Evolutionary conservation across 495 filamentous ascomycete species (phyloP).

Genomic region (Neurospora sp.): DNA sequence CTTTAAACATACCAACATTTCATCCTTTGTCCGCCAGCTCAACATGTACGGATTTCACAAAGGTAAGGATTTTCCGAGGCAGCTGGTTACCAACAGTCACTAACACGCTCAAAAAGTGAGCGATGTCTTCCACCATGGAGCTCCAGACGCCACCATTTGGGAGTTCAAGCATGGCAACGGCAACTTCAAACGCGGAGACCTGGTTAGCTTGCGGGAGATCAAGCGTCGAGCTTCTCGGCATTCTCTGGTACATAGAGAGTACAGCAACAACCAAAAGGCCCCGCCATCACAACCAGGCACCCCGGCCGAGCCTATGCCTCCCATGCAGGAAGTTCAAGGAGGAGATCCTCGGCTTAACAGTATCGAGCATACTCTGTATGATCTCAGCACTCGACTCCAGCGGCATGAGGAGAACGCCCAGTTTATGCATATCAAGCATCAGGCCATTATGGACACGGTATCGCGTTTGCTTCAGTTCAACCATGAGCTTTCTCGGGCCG

Average conservation of each 20-base stretch:
- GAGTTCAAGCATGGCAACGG: conserved; percentile 99
- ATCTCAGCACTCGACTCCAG: conserved; percentile 62
- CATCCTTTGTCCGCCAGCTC: conserved; percentile 92
- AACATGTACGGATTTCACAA: conserved; percentile 99
- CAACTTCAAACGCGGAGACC: conserved; percentile 90
- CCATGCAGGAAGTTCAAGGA: conserved; percentile 44
- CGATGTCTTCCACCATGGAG: conserved; percentile 95
- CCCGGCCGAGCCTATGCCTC: conserved; percentile 65
- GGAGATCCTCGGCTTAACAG: conserved; percentile 65
- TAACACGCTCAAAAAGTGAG: conserved; percentile 51
- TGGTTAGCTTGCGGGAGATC: conserved; percentile 87
- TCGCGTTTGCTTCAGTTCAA: conserved; percentile 55
- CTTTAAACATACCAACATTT: conserved; percentile 99
- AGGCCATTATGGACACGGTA: conserved; percentile 72
- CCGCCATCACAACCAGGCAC: conserved; percentile 68
- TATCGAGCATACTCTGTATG: conserved; percentile 75
- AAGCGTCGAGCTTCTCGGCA: conserved; percentile 94
- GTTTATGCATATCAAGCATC: conserved; percentile 68
- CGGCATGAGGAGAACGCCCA: conserved; percentile 78
- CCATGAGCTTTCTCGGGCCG: conserved; percentile 63
- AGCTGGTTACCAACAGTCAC: not conserved
- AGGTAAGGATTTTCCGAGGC: conserved; percentile 45
- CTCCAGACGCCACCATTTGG: conserved; percentile 92
- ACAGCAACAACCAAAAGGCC: conserved; percentile 78
- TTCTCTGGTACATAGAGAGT: conserved; percentile 89